A percentile compares a stretch with the other conserved stretches of the same genome.
Evolutionary conservation across 1,284 basidiomycete species (phyloP).

Genomic region (Neotropicomus parvogracilis): DNA sequence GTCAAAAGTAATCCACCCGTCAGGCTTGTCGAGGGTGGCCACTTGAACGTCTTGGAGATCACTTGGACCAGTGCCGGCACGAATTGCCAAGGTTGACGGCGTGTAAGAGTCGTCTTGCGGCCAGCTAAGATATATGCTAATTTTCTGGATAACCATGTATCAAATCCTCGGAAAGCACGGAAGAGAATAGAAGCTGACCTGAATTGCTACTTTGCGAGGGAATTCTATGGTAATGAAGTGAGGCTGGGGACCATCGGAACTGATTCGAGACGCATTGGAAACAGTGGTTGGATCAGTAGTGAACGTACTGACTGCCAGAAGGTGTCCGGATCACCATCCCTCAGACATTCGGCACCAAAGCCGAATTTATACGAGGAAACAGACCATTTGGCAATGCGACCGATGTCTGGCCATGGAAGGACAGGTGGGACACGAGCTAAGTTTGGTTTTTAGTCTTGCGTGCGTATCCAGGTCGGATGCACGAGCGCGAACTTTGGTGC

Average conservation of each 20-base stretch:
- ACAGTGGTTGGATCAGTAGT: not conserved
- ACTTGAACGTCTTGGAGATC: conserved; percentile 92
- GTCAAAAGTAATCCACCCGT: conserved; percentile 93
- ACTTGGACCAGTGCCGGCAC: conserved; percentile 87
- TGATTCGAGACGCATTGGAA: conserved; percentile 34
- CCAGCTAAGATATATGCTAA: conserved; percentile 87
- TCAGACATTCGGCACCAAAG: conserved; percentile 89
- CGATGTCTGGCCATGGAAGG: conserved; percentile 76
- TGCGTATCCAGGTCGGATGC: not conserved
- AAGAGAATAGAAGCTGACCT: conserved; percentile 46
- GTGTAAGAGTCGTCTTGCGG: conserved; percentile 95
- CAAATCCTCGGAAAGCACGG: not conserved
- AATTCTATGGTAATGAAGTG: conserved; percentile 96
- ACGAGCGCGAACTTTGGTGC: conserved; percentile 30
- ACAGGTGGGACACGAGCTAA: conserved; percentile 43
- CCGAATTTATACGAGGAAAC: conserved; percentile 97
- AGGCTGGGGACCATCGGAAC: conserved; percentile 96
- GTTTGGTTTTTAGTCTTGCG: conserved; percentile 3
- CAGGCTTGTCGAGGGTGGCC: conserved; percentile 83
- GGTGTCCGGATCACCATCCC: conserved; percentile 85
- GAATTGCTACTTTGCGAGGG: conserved; percentile 84
- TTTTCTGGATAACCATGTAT: conserved; percentile 56
- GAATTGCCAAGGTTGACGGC: conserved; percentile 84
- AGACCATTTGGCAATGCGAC: conserved; percentile 87
- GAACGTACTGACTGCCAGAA: conserved; percentile 89